Percentiles rank a stretch among this genome's conserved stretches.
Evolutionary conservation across 1,139 yeast genomes (phyloP).

Genomic region (Scheffersomyces segobiensis): DNA sequence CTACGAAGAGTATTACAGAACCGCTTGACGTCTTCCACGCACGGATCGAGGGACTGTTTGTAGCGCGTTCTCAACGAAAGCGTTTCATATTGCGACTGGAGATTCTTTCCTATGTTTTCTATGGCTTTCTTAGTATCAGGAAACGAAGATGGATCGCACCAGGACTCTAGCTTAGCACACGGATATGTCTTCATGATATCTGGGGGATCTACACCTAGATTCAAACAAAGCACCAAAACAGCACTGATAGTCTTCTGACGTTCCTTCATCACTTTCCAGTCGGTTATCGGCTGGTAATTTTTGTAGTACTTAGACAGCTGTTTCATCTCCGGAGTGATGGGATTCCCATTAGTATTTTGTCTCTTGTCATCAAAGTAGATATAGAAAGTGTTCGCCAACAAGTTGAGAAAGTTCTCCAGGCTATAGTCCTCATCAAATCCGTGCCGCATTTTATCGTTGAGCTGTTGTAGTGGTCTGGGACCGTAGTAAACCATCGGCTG

Average conservation of each 20-base stretch:
- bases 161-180: constrained; percentile 88
- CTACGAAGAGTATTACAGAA: constrained; percentile 87
- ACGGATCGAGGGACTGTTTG: constrained; percentile 89
- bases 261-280: constrained; percentile 90
- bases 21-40: constrained; percentile 92
- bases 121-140: constrained; percentile 90
- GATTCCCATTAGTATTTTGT: constrained; percentile 88
- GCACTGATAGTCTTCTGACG: constrained; percentile 95
- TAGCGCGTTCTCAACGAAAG: constrained; percentile 84
- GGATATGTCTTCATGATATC: constrained; percentile 93
- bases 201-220: constrained; percentile 96
- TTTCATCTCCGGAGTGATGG: constrained; percentile 60
- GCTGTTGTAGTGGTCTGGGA: constrained; percentile 39
- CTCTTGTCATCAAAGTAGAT: constrained; percentile 87
- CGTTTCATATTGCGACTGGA: constrained; percentile 88
- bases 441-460: constrained; percentile 66
- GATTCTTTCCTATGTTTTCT: constrained; percentile 84
- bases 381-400: constrained; percentile 70
- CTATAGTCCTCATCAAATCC: constrained; percentile 75
- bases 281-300: constrained; percentile 70
- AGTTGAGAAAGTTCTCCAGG: constrained; percentile 63
- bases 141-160: constrained; percentile 87
- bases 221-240: constrained; percentile 84
- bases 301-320: constrained; percentile 41
- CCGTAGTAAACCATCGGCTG: constrained; percentile 26